These are phyloP conservation scores for Schizophyllum amplum DNA, from an alignment of 1,284 basidiomycete genomes.

Conservation along the genomic window DNA sequence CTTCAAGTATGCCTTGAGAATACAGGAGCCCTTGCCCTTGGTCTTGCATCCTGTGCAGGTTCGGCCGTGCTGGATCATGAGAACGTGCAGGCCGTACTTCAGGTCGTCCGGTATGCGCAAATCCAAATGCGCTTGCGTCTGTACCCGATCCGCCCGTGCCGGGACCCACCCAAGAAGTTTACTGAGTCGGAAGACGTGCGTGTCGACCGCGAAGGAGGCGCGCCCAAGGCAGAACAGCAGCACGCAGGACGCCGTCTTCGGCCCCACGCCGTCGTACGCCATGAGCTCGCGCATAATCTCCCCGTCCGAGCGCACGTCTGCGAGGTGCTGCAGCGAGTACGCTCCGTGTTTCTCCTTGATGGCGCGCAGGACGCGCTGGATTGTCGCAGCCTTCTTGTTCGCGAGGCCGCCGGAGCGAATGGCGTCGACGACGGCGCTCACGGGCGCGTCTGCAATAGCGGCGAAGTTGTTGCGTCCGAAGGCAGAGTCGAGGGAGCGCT, in stretches of 20 bases:
- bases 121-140: conserved; percentile 67
- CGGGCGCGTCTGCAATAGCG: conserved; percentile 46
- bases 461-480: conserved; percentile 60
- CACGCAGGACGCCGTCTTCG: conserved; percentile 75
- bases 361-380: conserved; percentile 47
- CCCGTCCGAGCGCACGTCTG: conserved; percentile 36
- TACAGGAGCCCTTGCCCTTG: conserved; percentile 17
- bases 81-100: conserved; percentile 66
- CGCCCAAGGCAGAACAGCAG: conserved; percentile 70
- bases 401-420: conserved; percentile 68
- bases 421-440: conserved; percentile 45
- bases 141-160: conserved; percentile 44
- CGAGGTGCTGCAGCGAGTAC: conserved; percentile 51
- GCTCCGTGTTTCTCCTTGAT: conserved; percentile 45
- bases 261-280: conserved; percentile 65
- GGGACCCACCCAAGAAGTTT: conserved; percentile 68
- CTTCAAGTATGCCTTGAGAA: conserved; percentile 24
- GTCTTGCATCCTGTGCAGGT: conserved; percentile 46
- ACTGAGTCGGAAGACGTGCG: conserved; percentile 62
- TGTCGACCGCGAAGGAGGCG: conserved; percentile 73
- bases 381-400: conserved; percentile 64
- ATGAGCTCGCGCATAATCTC: conserved; percentile 64
- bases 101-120: conserved; percentile 50
- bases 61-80: conserved; percentile 62
- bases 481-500: conserved; percentile 43